phyloP scores from a whole-genome alignment of 805 yeast species.

The Cyberlindnera mississippiensis region DNA sequence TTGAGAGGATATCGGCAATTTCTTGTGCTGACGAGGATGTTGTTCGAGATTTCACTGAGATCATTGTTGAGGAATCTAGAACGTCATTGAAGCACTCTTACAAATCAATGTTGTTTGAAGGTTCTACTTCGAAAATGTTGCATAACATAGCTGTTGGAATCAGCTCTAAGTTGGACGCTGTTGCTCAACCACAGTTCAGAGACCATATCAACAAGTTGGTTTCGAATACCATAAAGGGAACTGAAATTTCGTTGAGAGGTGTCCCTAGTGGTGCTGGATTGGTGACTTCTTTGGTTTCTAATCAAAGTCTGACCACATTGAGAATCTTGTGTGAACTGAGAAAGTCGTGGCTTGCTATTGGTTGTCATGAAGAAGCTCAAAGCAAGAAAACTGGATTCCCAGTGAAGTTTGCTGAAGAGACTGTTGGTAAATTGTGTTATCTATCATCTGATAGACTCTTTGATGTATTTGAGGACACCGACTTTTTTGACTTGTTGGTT shows the following conservation, averaged over 20 bases:
- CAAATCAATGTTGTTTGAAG: slow-evolving; percentile 5
- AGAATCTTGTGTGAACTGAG: slow-evolving; percentile 43
- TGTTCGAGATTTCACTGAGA: slow-evolving; percentile 6
- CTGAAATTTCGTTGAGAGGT: slow-evolving; percentile 66
- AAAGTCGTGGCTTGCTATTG: slow-evolving; percentile 14
- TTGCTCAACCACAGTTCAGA: slow-evolving; percentile 28
- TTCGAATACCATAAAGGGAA: slow-evolving; percentile 55
- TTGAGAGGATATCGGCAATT: slow-evolving; percentile 9
- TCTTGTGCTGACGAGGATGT: slow-evolving; percentile 8
- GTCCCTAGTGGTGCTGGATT: slow-evolving; percentile 34
- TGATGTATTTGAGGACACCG: slow-evolving; percentile 37
- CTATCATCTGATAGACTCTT: slow-evolving; percentile 34
- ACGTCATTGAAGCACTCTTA: slow-evolving; percentile 9
- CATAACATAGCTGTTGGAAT: slow-evolving; percentile 10
- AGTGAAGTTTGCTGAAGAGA: slow-evolving; percentile 20
- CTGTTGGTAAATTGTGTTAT: slow-evolving; percentile 32
- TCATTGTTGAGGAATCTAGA: slow-evolving; percentile 11
- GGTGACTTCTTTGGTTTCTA: slow-evolving; percentile 54
- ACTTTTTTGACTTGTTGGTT: slow-evolving; percentile 51
- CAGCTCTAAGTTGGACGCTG: slow-evolving; percentile 28
- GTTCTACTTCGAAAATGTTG: slow-evolving; percentile 6
- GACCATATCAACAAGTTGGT: slow-evolving; percentile 34
- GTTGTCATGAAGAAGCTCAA: slow-evolving; percentile 2
- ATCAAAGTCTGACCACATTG: slow-evolving; percentile 56
- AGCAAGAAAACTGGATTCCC: slow-evolving; percentile 5